Percentiles rank a stretch among this genome's conserved stretches.
phyloP scores from a whole-genome alignment of 495 filamentous ascomycete genomes.

The Aspergillus sclerotioniger region DNA sequence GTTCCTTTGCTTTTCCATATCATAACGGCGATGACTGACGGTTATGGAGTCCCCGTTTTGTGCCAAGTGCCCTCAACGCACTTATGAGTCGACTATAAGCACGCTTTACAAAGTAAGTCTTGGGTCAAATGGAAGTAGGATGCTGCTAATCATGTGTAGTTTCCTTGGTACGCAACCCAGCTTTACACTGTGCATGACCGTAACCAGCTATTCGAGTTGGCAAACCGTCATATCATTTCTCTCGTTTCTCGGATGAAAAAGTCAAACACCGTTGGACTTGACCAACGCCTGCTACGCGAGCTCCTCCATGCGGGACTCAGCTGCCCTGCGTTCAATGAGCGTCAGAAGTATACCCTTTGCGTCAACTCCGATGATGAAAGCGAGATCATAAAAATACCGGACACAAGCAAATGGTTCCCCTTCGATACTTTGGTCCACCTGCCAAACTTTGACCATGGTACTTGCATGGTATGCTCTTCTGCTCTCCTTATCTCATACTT shows the following conservation, averaged over 20 bases:
- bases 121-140: neutral
- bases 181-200: constrained; percentile 65
- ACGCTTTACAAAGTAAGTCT: constrained; percentile 65
- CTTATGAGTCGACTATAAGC: constrained; percentile 73
- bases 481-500: neutral
- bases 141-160: constrained; percentile 35
- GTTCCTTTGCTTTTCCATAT: constrained; percentile 25
- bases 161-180: constrained; percentile 65
- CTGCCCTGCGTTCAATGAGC: constrained; percentile 64
- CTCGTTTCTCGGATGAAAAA: constrained; percentile 39
- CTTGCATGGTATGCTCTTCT: constrained; percentile 24
- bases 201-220: constrained; percentile 52
- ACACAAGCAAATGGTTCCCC: constrained; percentile 33
- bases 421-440: constrained; percentile 37
- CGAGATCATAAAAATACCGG: constrained; percentile 19
- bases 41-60: constrained; percentile 59
- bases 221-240: constrained; percentile 46
- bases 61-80: constrained; percentile 64
- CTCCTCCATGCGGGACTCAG: constrained; percentile 56
- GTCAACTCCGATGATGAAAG: constrained; percentile 19
- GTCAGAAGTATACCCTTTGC: constrained; percentile 44
- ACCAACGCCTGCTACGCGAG: constrained; percentile 53
- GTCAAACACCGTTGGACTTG: constrained; percentile 44
- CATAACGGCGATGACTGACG: constrained; percentile 6
- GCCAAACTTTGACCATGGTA: constrained; percentile 27